phyloP scores from a whole-genome alignment of 495 filamentous ascomycete species.

The Hapsidospora chrysogenum region DNA sequence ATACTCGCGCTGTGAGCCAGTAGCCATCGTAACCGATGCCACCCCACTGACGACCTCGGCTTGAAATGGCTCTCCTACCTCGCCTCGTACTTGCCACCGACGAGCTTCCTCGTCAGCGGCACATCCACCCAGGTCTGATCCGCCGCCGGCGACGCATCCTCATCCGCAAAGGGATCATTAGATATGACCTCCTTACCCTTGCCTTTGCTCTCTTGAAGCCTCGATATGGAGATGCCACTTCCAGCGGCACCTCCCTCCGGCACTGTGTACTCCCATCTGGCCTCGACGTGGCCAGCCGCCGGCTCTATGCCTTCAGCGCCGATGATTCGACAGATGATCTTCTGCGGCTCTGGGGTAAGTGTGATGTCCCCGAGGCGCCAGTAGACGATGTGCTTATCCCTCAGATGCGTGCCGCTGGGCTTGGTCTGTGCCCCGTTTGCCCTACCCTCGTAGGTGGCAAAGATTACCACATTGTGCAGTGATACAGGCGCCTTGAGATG shows the following conservation, averaged over 20 bases:
- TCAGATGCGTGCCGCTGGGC: constrained; percentile 61
- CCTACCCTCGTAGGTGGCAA: constrained; percentile 59
- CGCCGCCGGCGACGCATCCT: constrained; percentile 18
- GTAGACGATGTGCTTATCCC: constrained; percentile 71
- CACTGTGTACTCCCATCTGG: constrained; percentile 55
- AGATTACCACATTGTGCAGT: constrained; percentile 67
- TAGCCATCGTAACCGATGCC: too few relatives aligned
- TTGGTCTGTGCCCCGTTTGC: constrained; percentile 54
- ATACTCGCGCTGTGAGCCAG: too few relatives aligned
- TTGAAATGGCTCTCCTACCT: constrained; percentile 17
- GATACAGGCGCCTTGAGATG: constrained; percentile 34
- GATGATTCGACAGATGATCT: constrained; percentile 62
- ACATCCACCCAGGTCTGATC: constrained; percentile 55
- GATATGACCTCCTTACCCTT: constrained; percentile 19
- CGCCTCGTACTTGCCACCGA: constrained; percentile 64
- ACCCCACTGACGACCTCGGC: too few relatives aligned
- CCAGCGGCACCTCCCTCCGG: constrained; percentile 30
- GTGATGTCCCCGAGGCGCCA: constrained; percentile 78
- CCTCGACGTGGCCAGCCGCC: constrained; percentile 60
- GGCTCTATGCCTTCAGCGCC: constrained; percentile 59
- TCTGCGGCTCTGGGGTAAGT: constrained; percentile 41
- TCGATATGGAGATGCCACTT: constrained; percentile 46
- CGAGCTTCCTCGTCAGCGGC: constrained; percentile 50
- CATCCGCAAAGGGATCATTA: constrained; percentile 23
- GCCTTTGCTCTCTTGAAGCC: constrained; percentile 22